These are phyloP conservation scores for Pseudogymnoascus sp. DNA, from an alignment of 2,329 filamentous ascomycete species.

Conservation along the genomic window DNA sequence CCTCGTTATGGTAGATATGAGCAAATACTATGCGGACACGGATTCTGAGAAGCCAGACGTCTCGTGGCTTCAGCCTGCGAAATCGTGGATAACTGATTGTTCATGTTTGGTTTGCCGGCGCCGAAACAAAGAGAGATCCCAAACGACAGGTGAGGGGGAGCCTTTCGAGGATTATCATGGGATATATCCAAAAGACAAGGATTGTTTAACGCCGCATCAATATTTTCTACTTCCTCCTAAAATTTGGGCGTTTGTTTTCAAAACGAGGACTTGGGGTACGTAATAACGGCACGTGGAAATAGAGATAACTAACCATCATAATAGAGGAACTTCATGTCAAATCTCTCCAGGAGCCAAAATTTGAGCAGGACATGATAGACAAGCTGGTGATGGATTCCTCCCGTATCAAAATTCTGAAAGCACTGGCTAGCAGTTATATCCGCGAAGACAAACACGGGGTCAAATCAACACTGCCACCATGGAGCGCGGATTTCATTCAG, in stretches of 20 bases:
- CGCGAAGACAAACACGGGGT: slow-evolving; percentile 10
- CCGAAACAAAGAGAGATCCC: neutral
- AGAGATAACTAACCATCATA: neutral
- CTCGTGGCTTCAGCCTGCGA: neutral
- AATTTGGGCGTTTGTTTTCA: slow-evolving; percentile 9
- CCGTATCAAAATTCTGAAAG: slow-evolving; percentile 22
- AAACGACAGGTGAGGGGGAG: neutral
- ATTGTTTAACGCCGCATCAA: neutral
- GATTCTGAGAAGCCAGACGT: neutral
- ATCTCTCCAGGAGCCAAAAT: slow-evolving; percentile 19
- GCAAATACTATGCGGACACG: neutral
- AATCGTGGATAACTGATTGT: slow-evolving; percentile 5
- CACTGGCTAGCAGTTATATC: slow-evolving; percentile 12
- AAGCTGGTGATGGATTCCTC: slow-evolving; percentile 21
- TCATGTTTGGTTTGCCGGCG: neutral
- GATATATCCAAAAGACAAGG: neutral
- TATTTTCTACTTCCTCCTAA: slow-evolving; percentile 8
- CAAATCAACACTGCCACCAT: slow-evolving; percentile 9
- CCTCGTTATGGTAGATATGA: slow-evolving; percentile 10
- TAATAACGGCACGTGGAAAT: neutral
- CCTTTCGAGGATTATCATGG: neutral
- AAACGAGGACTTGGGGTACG: slow-evolving; percentile 13
- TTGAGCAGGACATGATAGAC: slow-evolving; percentile 12
- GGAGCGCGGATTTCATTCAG: slow-evolving; percentile 9
- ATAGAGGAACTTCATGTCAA: slow-evolving; percentile 21